A percentile compares a stretch with the other conserved stretches of the same genome.
phyloP scores from a whole-genome alignment of 1,139 yeast species.

The Scheffersomyces cryptocercus region DNA sequence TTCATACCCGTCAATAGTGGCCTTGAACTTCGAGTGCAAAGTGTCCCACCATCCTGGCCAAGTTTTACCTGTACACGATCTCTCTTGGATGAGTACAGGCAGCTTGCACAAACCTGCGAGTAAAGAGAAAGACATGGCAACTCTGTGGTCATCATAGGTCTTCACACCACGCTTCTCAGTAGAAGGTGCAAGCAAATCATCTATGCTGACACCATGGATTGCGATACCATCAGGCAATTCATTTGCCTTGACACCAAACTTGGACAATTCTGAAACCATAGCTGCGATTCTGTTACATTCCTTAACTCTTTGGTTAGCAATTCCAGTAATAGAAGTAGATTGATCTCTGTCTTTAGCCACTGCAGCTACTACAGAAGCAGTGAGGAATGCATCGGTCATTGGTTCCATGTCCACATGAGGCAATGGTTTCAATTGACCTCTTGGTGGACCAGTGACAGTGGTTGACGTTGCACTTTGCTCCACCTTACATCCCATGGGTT shows the following conservation, averaged over 20 bases:
- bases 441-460: slow-evolving; percentile 86
- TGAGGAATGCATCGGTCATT: slow-evolving; percentile 97
- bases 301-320: slow-evolving; percentile 96
- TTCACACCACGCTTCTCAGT: slow-evolving; percentile 55
- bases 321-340: slow-evolving; percentile 84
- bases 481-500: slow-evolving; percentile 94
- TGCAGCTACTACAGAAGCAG: slow-evolving; percentile 97
- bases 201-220: slow-evolving; percentile 63
- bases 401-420: slow-evolving; percentile 95
- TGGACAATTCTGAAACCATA: slow-evolving; percentile 83
- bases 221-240: slow-evolving; percentile 94
- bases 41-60: slow-evolving; percentile 99
- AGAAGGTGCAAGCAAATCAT: slow-evolving; percentile 51
- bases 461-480: slow-evolving; percentile 81
- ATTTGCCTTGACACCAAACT: slow-evolving; percentile 83
- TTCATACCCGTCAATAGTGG: slow-evolving; percentile 70
- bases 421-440: slow-evolving; percentile 68
- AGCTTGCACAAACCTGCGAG: slow-evolving; percentile 60
- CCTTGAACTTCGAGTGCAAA: slow-evolving; percentile 67
- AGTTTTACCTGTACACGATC: slow-evolving; percentile 93
- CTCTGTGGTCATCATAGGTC: slow-evolving; percentile 95
- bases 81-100: slow-evolving; percentile 76
- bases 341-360: slow-evolving; percentile 56
- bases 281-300: slow-evolving; percentile 97
- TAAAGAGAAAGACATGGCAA: slow-evolving; percentile 95